Percentiles rank a stretch among this genome's conserved stretches.
Evolutionary conservation across 2,329 filamentous ascomycete species (phyloP).

Genomic region (Aureobasidium sp.): DNA sequence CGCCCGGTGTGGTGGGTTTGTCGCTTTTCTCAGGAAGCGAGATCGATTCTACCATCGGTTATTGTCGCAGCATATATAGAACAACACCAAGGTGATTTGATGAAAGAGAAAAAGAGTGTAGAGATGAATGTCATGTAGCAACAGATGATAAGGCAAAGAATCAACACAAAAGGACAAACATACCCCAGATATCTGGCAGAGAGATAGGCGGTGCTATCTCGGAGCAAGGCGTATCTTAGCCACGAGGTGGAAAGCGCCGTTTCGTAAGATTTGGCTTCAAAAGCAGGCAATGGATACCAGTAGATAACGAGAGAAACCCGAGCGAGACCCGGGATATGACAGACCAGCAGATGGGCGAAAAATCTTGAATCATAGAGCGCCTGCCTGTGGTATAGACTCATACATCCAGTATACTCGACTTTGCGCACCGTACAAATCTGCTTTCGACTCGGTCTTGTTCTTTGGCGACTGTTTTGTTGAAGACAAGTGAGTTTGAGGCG

Average conservation of each 20-base stretch:
- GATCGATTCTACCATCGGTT: background rate
- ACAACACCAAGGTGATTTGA: too few relatives aligned
- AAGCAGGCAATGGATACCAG: background rate
- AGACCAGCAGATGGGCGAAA: background rate
- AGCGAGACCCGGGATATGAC: background rate
- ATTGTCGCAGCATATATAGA: background rate
- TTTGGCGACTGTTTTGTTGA: background rate
- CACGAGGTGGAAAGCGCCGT: background rate
- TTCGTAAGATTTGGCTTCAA: background rate
- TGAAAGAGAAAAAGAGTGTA: background rate
- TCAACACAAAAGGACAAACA: background rate
- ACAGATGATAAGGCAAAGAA: background rate
- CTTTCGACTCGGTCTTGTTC: background rate
- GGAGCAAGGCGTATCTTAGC: background rate
- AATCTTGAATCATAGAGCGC: background rate
- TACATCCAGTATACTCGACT: background rate
- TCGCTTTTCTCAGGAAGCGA: background rate
- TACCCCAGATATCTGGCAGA: background rate
- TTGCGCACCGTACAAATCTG: background rate
- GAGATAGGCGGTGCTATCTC: conserved; percentile 2
- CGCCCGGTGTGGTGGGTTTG: background rate
- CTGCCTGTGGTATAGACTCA: background rate
- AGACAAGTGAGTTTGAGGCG: background rate
- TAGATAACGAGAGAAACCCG: background rate
- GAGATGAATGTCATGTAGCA: background rate